phyloP scores from a whole-genome alignment of 2,329 filamentous ascomycete species.

The Orbilia blumenaviensis region DNA sequence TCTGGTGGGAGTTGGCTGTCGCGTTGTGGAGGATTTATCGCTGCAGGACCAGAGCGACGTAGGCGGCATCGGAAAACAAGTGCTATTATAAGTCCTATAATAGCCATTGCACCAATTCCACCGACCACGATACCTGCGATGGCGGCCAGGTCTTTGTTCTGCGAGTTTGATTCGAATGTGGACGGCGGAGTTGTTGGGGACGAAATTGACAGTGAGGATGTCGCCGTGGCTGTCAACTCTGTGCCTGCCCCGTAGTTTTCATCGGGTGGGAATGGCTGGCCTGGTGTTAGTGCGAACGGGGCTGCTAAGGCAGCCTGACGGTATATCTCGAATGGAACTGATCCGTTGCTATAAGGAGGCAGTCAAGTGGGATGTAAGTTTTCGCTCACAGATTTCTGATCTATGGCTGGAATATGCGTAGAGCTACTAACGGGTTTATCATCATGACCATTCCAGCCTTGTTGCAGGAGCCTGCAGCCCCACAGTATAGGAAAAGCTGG shows the following conservation, averaged over 20 bases:
- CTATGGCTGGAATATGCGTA: constrained; percentile 57
- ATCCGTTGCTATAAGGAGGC: constrained; percentile 61
- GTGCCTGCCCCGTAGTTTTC: constrained; percentile 8
- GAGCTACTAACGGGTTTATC: constrained; percentile 71
- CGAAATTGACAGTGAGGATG: background rate
- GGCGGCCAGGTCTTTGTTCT: constrained; percentile 63
- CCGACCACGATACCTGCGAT: constrained; percentile 71
- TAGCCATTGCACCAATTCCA: constrained; percentile 62
- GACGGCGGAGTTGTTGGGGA: background rate
- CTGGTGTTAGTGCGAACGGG: constrained; percentile 68
- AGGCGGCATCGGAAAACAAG: constrained; percentile 41
- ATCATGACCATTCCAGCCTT: constrained; percentile 76
- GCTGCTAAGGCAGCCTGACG: constrained; percentile 64
- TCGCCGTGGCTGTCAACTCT: background rate
- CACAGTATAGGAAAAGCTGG: constrained; percentile 76
- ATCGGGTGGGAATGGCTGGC: constrained; percentile 66
- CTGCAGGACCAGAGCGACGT: background rate
- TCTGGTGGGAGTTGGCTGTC: background rate
- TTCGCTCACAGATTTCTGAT: background rate
- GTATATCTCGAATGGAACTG: constrained; percentile 65
- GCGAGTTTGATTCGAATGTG: background rate
- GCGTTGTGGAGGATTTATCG: background rate
- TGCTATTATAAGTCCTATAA: constrained; percentile 63
- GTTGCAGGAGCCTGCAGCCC: constrained; percentile 72
- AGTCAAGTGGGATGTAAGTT: constrained; percentile 7